Evolutionary conservation across 768 basidiomycete genomes (phyloP).

Genomic region (Cyathus striatus): DNA sequence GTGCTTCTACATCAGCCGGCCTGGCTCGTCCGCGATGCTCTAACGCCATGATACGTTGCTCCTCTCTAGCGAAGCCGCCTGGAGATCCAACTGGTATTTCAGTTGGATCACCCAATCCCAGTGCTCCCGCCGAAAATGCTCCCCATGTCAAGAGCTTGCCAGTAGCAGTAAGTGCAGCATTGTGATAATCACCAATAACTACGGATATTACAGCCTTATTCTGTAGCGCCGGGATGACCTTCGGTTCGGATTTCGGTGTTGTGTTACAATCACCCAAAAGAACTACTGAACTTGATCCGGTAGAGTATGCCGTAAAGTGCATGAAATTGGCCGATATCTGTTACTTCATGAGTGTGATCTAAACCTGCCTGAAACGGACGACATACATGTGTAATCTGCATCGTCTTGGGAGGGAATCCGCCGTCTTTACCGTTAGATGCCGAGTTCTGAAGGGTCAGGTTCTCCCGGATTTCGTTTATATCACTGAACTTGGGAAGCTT

Average conservation of each 20-base stretch:
- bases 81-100: constrained; percentile 46
- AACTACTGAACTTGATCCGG: constrained; percentile 64
- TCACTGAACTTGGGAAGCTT: constrained; percentile 78
- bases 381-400: constrained; percentile 78
- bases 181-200: constrained; percentile 91
- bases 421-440: constrained; percentile 14
- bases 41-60: constrained; percentile 20
- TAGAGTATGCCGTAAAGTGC: constrained; percentile 81
- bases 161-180: constrained; percentile 71
- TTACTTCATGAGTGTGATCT: constrained; percentile 9
- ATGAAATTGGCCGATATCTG: constrained; percentile 83
- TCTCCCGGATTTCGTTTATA: constrained; percentile 38
- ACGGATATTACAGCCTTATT: constrained; percentile 78
- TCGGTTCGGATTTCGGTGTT: constrained; percentile 38
- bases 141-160: constrained; percentile 87
- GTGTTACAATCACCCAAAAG: constrained; percentile 62
- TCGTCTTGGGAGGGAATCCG: constrained; percentile 32
- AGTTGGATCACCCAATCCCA: constrained; percentile 80
- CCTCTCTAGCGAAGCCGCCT: constrained; percentile 48
- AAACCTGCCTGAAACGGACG: not conserved
- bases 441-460: constrained; percentile 35
- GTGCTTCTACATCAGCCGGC: constrained; percentile 46
- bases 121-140: constrained; percentile 66
- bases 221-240: constrained; percentile 69
- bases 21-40: constrained; percentile 15